Percentiles rank a stretch among this genome's conserved stretches.
Conservation (phyloP, 306 rosid species). For the Boehmeria nivea region DNA sequence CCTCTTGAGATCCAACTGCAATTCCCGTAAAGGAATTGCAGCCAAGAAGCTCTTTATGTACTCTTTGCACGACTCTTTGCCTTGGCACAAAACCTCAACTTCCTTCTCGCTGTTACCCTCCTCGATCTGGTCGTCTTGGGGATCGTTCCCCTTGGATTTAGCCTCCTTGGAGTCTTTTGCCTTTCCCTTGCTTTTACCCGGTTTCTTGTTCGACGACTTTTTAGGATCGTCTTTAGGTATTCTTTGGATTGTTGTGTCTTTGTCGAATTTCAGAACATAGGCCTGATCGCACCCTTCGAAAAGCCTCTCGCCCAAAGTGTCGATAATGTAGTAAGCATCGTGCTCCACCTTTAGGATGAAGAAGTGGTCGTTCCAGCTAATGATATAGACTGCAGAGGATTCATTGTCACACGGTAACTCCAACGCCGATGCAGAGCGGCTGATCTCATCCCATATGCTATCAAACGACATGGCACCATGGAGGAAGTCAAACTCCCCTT, state of each 20-base stretch:
- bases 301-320: conserved; percentile 42
- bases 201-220: conserved; percentile 3
- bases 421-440: conserved; percentile 18
- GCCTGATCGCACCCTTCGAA: conserved; percentile 34
- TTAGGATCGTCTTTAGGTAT: conserved; percentile 15
- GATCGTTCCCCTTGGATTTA: background rate
- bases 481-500: conserved; percentile 25
- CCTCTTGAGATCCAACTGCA: conserved; percentile 29
- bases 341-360: conserved; percentile 32
- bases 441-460: conserved; percentile 35
- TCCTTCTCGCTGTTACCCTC: background rate
- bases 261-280: conserved; percentile 32
- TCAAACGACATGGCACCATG: conserved; percentile 33
- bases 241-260: conserved; percentile 16
- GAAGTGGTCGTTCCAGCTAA: conserved; percentile 45
- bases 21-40: conserved; percentile 34
- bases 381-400: conserved; percentile 16
- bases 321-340: conserved; percentile 34
- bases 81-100: conserved; percentile 25
- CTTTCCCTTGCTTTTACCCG: background rate
- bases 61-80: conserved; percentile 34
- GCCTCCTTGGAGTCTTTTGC: conserved; percentile 2
- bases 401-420: background rate
- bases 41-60: conserved; percentile 36
- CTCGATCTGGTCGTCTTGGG: background rate